Base-by-base conservation (phyloP, 495 filamentous ascomycete species). In the Xylaria acuta region DNA sequence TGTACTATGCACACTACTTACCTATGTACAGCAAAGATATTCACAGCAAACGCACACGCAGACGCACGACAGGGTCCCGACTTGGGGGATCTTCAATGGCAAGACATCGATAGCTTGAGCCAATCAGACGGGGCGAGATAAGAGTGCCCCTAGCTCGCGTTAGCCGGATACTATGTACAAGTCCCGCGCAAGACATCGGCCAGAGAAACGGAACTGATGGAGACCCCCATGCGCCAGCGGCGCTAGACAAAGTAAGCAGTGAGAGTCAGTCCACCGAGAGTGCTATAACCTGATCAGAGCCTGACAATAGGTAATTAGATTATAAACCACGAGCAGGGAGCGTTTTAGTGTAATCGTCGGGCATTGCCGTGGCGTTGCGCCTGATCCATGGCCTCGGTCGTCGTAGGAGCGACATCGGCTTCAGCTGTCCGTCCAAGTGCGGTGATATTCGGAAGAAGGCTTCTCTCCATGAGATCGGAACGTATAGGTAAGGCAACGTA, bases 121-220 rank as follows among this genome's bases (percentile, higher is more conserved):
- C 69, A 64, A 64, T 64, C 69, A 71, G 47, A 32, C 20, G n/a
- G 14, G 47, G 69, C 45, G 25, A 64, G 60, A 70, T 60, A 64
- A 62, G 58, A 34, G 43, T 5, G 45, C 45, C 36, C 41, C 30
- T 41, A 41, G 30, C 16, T 18, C 43, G n/a, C 51, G 69, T 64
- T 71, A 64, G 60, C 40, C 27, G 20, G 53, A 53, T 67, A 56
- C 65, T 3, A n/a, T n/a, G n/a, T n/a, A n/a, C n/a, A 41, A 63
- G 59, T 71, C 69, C 69, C 69, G 41, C 60, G 49, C 69, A 22
- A 70, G 58, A 58, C 69, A 54, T 16, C 43, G 58, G n/a, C 68
- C 56, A 70, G 64, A 34, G 32, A 40, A 11, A 53, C 18, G 32
- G 64, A 53, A 53, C 47, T 25, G 1, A 54, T 67, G 64, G 64